Conservation (phyloP, 495 filamentous ascomycete genomes). For the Penicillium bialowiezense region DNA sequence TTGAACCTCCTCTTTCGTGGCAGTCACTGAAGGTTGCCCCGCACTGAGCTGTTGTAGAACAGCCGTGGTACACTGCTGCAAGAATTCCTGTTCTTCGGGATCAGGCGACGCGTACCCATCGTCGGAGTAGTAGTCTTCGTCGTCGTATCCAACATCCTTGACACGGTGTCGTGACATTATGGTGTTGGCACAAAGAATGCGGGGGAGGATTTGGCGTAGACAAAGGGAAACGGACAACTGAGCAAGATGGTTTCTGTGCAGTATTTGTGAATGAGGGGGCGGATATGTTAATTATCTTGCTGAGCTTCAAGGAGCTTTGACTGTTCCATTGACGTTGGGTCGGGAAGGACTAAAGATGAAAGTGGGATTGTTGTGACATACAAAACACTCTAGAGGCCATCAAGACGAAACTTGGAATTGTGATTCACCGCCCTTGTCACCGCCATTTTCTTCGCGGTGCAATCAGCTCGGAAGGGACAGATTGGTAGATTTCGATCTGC, state of each 20-base stretch:
- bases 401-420: background rate
- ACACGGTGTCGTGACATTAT: slow-evolving; percentile 47
- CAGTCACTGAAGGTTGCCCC: slow-evolving; percentile 39
- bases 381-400: background rate
- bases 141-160: slow-evolving; percentile 46
- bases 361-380: background rate
- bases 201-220: slow-evolving; percentile 3
- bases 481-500: background rate
- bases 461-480: too few species aligned
- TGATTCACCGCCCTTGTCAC: background rate
- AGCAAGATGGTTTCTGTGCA: background rate
- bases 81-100: slow-evolving; percentile 42
- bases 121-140: slow-evolving; percentile 40
- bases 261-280: too few species aligned
- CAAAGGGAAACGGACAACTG: background rate
- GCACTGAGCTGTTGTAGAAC: slow-evolving; percentile 38
- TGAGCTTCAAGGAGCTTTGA: background rate
- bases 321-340: background rate
- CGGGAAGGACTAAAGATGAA: background rate
- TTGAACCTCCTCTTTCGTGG: slow-evolving; percentile 63
- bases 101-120: slow-evolving; percentile 44
- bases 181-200: slow-evolving; percentile 10
- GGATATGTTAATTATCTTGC: too few species aligned
- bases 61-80: slow-evolving; percentile 37
- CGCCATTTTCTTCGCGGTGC: background rate